Percentiles rank a stretch among this genome's conserved stretches.
These are phyloP conservation scores for Pythium monospermum DNA, from an alignment of 352 stramenopile genomes.

Conservation along the genomic window DNA sequence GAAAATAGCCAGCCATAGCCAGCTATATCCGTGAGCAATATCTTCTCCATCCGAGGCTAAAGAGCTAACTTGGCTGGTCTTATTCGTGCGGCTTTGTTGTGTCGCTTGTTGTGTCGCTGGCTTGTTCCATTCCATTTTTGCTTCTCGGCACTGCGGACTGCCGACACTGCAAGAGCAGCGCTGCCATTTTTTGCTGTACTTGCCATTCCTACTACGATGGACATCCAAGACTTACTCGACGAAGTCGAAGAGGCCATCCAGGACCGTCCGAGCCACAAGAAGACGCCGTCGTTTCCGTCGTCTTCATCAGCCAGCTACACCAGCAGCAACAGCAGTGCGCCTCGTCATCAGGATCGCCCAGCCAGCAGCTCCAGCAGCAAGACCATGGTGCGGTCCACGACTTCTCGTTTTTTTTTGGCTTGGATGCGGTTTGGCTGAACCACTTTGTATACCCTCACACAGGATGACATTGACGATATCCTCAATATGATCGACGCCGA, in stretches of 20 bases:
- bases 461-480: slow-evolving; percentile 71
- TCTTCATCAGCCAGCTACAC: slow-evolving; percentile 6
- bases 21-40: no score
- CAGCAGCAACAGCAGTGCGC: not conserved
- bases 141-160: no score
- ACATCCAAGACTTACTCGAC: slow-evolving; percentile 66
- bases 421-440: not conserved
- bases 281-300: slow-evolving; percentile 2
- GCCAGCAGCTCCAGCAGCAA: slow-evolving; percentile 8
- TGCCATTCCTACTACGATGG: no score
- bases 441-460: slow-evolving; percentile 7
- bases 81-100: no score
- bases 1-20: no score
- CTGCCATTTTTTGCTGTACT: no score
- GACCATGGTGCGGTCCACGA: slow-evolving; percentile 6
- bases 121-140: no score
- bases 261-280: slow-evolving; percentile 9
- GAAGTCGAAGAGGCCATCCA: slow-evolving; percentile 69
- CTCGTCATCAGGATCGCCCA: not conserved
- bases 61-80: no score
- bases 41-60: no score
- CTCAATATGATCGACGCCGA: slow-evolving; percentile 58
- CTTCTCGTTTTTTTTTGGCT: not conserved
- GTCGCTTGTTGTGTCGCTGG: no score
- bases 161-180: no score